phyloP scores from a whole-genome alignment of 768 basidiomycete genomes.

The Suillus bovinus region DNA sequence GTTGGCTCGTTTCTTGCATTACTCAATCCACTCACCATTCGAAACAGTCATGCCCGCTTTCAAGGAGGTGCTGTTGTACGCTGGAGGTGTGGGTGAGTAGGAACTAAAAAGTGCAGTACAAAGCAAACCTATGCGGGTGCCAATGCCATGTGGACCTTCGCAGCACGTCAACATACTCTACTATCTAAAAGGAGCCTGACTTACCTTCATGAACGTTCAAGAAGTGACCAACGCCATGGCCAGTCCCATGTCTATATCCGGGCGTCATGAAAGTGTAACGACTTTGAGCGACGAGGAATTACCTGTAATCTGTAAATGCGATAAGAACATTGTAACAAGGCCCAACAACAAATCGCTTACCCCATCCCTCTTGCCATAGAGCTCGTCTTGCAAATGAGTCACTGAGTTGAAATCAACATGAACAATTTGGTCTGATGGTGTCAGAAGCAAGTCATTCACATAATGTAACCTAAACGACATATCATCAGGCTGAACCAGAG shows the following conservation, averaged over 20 bases:
- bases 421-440: background rate
- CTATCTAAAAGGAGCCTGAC: background rate
- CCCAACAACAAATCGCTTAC: slow-evolving; percentile 38
- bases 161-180: slow-evolving; percentile 7
- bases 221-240: slow-evolving; percentile 94
- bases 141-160: slow-evolving; percentile 58
- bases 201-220: slow-evolving; percentile 88
- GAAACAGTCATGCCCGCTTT: slow-evolving; percentile 90
- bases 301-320: slow-evolving; percentile 55
- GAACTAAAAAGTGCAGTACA: slow-evolving; percentile 6
- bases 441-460: slow-evolving; percentile 39
- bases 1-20: background rate
- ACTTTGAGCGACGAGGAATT: slow-evolving; percentile 11
- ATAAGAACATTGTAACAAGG: background rate
- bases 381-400: slow-evolving; percentile 79
- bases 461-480: slow-evolving; percentile 45
- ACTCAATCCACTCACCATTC: slow-evolving; percentile 52
- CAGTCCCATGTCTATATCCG: slow-evolving; percentile 75
- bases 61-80: slow-evolving; percentile 68
- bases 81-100: slow-evolving; percentile 30
- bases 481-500: background rate
- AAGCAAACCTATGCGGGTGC: slow-evolving; percentile 38
- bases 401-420: slow-evolving; percentile 37
- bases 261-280: background rate
- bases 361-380: slow-evolving; percentile 87